Evolutionary conservation across 179 eudicot genomes (phyloP).

Genomic region (Pouteria campechiana): DNA sequence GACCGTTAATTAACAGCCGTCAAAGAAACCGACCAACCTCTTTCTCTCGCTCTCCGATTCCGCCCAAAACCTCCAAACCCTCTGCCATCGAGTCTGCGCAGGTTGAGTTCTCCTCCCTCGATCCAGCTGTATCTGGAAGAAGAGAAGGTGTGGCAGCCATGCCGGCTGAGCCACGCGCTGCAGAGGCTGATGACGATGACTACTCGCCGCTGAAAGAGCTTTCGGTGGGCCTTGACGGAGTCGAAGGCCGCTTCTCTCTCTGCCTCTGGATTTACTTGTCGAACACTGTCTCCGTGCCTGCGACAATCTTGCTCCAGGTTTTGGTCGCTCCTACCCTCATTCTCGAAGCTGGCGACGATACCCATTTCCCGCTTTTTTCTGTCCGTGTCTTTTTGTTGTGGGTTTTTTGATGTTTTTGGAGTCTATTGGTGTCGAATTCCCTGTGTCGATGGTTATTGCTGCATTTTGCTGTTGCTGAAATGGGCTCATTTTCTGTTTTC

Average conservation of each 20-base stretch:
- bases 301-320: conserved; percentile 59
- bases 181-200: conserved; percentile 19
- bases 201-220: conserved; percentile 49
- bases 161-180: conserved; percentile 11
- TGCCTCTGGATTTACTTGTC: conserved; percentile 73
- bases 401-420: background rate
- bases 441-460: background rate
- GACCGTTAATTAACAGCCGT: conserved; percentile 31
- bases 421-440: background rate
- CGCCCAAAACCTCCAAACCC: background rate
- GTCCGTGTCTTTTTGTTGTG: background rate
- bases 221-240: conserved; percentile 23
- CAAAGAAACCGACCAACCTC: no score
- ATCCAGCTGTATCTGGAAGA: background rate
- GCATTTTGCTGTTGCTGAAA: background rate
- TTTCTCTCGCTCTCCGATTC: no score
- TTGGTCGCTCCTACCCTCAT: background rate
- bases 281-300: conserved; percentile 37
- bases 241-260: conserved; percentile 19
- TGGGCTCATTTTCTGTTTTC: background rate
- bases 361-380: background rate
- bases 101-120: background rate
- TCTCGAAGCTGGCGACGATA: background rate
- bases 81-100: background rate
- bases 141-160: conserved; percentile 1